Conservation (phyloP, 352 stramenopile species). For the Pythium aquatile region DNA sequence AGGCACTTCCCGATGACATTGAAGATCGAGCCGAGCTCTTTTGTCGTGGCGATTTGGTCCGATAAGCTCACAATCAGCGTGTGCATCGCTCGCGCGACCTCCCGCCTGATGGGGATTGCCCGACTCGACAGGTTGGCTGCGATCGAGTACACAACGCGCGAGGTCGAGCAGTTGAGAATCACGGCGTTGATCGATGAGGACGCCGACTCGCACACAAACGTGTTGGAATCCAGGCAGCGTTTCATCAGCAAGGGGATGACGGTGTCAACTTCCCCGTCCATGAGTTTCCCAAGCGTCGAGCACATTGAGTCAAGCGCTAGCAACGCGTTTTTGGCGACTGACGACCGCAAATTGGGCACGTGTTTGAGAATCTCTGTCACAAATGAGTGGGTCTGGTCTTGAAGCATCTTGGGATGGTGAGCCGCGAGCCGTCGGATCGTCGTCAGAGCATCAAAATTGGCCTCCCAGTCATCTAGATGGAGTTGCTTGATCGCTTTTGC, state of each 20-base stretch:
- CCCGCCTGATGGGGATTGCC: constrained; percentile 50
- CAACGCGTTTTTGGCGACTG: constrained; percentile 76
- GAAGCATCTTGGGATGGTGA: constrained; percentile 47
- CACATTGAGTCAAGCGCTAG: constrained; percentile 67
- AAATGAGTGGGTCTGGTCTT: constrained; percentile 46
- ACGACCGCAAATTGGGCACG: constrained; percentile 64
- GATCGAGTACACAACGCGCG: constrained; percentile 44
- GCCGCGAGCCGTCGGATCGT: constrained; percentile 48
- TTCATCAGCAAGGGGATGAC: constrained; percentile 64
- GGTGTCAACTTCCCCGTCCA: constrained; percentile 63
- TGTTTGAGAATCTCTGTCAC: constrained; percentile 57
- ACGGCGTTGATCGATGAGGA: constrained; percentile 44
- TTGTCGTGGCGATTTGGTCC: constrained; percentile 34
- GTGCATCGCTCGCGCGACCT: constrained; percentile 59
- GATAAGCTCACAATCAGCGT: constrained; percentile 41
- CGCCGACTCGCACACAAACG: constrained; percentile 72
- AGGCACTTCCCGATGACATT: constrained; percentile 58
- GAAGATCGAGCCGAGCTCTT: constrained; percentile 44
- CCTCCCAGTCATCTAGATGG: constrained; percentile 50
- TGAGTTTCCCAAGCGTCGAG: constrained; percentile 34
- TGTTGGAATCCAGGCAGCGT: constrained; percentile 64
- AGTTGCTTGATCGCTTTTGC: constrained; percentile 40
- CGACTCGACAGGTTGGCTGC: constrained; percentile 42
- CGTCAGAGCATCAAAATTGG: constrained; percentile 65
- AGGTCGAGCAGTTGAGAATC: constrained; percentile 53